Percentiles rank a stretch among this genome's conserved stretches.
phyloP scores from a whole-genome alignment of 2,329 filamentous ascomycete genomes.

The Fusarium piperis region DNA sequence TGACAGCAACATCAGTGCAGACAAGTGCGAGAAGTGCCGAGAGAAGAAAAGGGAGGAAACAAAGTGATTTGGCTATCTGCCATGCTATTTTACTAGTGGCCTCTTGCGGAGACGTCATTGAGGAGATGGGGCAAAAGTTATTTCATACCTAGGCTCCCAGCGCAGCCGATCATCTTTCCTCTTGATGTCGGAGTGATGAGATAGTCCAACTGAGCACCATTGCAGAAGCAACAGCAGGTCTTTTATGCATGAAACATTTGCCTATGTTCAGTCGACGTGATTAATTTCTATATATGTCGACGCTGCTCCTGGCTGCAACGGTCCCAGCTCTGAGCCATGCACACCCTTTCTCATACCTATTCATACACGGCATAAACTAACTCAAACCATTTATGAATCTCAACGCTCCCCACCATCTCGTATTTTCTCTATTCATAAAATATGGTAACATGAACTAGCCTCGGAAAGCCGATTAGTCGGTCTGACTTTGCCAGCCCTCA shows the following conservation, averaged over 20 bases:
- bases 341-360: background rate
- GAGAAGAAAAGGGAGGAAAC: background rate
- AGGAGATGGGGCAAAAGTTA: background rate
- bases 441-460: background rate
- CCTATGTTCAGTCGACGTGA: background rate
- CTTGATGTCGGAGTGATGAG: background rate
- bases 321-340: background rate
- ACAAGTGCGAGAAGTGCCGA: background rate
- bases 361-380: background rate
- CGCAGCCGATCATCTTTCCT: background rate
- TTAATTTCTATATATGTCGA: background rate
- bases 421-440: background rate
- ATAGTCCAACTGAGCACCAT: background rate
- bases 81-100: background rate
- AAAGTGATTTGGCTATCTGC: background rate
- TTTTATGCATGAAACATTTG: background rate
- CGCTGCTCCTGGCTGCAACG: background rate
- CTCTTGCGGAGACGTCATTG: background rate
- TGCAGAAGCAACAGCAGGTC: background rate
- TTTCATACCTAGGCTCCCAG: background rate
- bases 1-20: background rate
- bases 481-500: constrained; percentile 65
- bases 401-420: background rate
- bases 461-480: background rate
- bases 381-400: background rate